A percentile compares a stretch with the other conserved stretches of the same genome.
Evolutionary conservation across 2,329 filamentous ascomycete species (phyloP).

Genomic region (Alternaria sp.): DNA sequence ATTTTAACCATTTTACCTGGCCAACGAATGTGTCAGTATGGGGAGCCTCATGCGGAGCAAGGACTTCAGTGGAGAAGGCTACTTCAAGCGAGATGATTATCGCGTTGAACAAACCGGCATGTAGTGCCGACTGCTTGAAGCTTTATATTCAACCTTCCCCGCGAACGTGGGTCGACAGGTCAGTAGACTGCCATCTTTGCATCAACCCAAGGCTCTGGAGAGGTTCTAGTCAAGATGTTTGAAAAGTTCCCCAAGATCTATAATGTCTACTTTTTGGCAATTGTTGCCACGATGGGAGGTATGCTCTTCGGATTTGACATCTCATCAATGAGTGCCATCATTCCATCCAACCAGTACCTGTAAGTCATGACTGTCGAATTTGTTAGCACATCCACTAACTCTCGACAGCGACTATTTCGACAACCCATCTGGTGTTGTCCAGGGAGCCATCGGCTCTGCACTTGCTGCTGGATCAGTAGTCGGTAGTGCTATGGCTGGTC

Average conservation of each 20-base stretch:
- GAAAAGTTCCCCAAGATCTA: conserved; percentile 59
- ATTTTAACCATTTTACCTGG: conserved; percentile 16
- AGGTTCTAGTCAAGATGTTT: conserved; percentile 36
- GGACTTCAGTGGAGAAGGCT: conserved; percentile 15
- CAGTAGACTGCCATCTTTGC: conserved; percentile 8
- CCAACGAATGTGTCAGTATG: conserved; percentile 8
- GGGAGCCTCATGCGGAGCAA: conserved; percentile 13
- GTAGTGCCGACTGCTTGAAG: background rate
- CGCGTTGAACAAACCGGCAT: conserved; percentile 3
- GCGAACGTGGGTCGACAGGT: conserved; percentile 9
- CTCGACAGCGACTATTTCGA: conserved; percentile 56
- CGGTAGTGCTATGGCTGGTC: conserved; percentile 68
- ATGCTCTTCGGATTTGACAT: conserved; percentile 83
- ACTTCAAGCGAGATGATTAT: background rate
- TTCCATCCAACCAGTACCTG: conserved; percentile 24
- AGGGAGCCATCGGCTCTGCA: conserved; percentile 60
- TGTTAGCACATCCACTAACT: background rate
- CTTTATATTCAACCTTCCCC: conserved; percentile 20
- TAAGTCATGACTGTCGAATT: conserved; percentile 8
- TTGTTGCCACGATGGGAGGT: conserved; percentile 69
- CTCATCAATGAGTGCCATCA: conserved; percentile 70
- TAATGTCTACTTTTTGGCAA: conserved; percentile 66
- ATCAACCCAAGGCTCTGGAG: conserved; percentile 12
- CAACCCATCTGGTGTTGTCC: conserved; percentile 57
- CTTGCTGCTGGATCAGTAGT: conserved; percentile 77